Evolutionary conservation across 108 stramenopile genomes (phyloP).

Genomic region (Craspedostauros australis): DNA sequence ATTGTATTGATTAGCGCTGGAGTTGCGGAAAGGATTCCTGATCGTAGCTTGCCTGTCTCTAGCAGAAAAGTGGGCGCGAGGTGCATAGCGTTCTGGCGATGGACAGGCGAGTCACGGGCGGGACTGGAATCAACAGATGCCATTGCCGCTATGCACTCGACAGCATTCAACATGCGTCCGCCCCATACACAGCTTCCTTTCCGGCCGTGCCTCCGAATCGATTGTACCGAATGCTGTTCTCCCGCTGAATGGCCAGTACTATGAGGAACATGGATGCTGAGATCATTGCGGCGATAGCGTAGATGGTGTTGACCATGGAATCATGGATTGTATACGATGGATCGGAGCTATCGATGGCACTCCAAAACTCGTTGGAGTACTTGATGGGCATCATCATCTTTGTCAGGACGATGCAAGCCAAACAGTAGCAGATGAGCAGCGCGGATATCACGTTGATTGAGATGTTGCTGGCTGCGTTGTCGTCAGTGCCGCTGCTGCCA

Average conservation of each 20-base stretch:
- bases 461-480: not conserved
- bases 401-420: conserved; percentile 61
- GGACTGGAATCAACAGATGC: too few species aligned
- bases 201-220: too few species aligned
- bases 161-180: too few species aligned
- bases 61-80: too few species aligned
- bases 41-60: too few species aligned
- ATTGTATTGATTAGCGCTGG: too few species aligned
- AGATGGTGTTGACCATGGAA: conserved; percentile 42
- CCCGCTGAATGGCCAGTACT: conserved; percentile 68
- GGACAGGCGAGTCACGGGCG: too few species aligned
- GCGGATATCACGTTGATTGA: conserved; percentile 9
- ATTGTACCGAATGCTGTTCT: conserved; percentile 54
- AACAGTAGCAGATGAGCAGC: conserved; percentile 61
- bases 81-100: too few species aligned
- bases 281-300: conserved; percentile 38
- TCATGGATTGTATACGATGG: conserved; percentile 35
- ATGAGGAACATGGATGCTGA: conserved; percentile 43
- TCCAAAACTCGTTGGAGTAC: conserved; percentile 48
- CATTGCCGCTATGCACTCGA: too few species aligned
- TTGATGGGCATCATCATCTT: conserved; percentile 58
- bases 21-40: too few species aligned
- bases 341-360: conserved; percentile 45
- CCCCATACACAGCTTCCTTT: too few species aligned
- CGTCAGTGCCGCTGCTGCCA: not conserved